phyloP scores from a whole-genome alignment of 345 rosid genomes.

The Angophora floribunda region DNA sequence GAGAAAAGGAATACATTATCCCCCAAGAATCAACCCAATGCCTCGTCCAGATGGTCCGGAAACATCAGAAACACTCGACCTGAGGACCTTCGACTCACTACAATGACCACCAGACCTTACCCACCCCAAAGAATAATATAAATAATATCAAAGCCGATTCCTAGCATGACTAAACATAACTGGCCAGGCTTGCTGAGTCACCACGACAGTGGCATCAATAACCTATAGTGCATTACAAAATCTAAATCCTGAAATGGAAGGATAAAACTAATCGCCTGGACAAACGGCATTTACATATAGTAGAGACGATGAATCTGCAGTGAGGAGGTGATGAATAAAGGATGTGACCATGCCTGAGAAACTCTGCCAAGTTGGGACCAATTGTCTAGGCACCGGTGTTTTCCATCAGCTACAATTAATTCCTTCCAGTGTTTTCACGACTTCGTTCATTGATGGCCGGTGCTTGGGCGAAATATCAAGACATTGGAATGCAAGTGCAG shows the following conservation, averaged over 20 bases:
- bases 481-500: slow-evolving; percentile 1
- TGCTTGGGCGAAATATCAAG: neutral
- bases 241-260: neutral
- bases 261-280: neutral
- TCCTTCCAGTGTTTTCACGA: neutral
- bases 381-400: neutral
- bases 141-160: neutral
- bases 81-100: neutral
- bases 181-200: neutral
- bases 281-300: neutral
- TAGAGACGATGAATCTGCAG: neutral
- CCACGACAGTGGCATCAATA: neutral
- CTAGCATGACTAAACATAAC: neutral
- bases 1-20: neutral
- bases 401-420: neutral
- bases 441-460: slow-evolving; percentile 1
- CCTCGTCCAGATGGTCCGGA: neutral
- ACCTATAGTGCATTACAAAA: neutral
- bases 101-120: neutral
- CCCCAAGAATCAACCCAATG: neutral
- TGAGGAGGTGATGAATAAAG: neutral
- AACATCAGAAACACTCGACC: neutral
- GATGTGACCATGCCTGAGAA: neutral
- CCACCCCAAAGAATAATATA: neutral
- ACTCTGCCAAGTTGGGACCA: neutral